Evolutionary conservation across 257 asterid genomes (phyloP), one percentile per base, ranked within the genome.

Genomic region (Hygrophila difformis): DNA sequence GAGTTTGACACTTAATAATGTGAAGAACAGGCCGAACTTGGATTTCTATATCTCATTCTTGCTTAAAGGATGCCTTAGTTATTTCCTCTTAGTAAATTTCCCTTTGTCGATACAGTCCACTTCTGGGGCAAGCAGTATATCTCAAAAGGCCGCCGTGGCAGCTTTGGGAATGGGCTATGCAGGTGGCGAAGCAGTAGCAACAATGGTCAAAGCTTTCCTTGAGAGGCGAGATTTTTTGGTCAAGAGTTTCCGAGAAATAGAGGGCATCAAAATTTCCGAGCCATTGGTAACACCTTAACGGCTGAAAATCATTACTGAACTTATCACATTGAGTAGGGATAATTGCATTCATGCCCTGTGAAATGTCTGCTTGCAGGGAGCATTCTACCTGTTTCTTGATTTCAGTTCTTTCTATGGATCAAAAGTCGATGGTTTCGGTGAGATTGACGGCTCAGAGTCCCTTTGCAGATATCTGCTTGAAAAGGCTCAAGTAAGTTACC

Each of bases 71-170:
- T n/a, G n/a, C n/a, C n/a, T n/a, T n/a, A n/a, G n/a, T n/a, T n/a
- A n/a, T n/a, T n/a, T n/a, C n/a, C n/a, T n/a, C n/a, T n/a, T n/a
- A n/a, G n/a, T n/a, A n/a, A n/a, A n/a, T n/a, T n/a, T n/a, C n/a
- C n/a, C 17, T 44, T 44, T 17, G 38, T 51, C 54, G 23, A 22
- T 8, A 51, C 79, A 91, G 98, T 65, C 74, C 13, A 91, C 98
- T 39, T 91, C 98, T 44, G 98, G 98, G 47, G 98, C 98, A 12
- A 71, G 98, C 77, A 91, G 96, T 55, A 82, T 91, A 62, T 79
- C 98, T 14, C 98, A 85, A 52, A 91, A 91, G 13, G 96, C 94
- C 18, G 96, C 37, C 1, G 84, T 82, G 60, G 96, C 96, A 45
- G 98, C 98, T 39, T 56, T 89, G 59, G 96, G 94, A 47, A 29